Evolutionary conservation across 129 eudicot genomes (phyloP).

Genomic region (Flaveria sonorensis): DNA sequence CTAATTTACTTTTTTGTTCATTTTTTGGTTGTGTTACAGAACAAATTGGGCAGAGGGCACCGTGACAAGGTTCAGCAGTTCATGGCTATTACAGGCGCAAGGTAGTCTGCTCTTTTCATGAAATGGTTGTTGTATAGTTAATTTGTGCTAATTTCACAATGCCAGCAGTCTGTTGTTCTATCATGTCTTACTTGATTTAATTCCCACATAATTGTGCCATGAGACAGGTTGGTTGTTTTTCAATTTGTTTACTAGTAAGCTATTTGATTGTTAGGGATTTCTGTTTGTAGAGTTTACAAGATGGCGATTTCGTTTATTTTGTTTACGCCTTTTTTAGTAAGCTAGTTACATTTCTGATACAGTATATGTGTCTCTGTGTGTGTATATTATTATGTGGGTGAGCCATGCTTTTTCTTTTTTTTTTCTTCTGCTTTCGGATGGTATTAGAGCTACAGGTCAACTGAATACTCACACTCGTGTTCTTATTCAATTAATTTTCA

Average conservation of each 20-base stretch:
- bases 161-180: neutral
- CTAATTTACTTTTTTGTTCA: neutral
- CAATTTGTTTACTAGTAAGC: neutral
- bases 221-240: neutral
- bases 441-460: no score
- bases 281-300: neutral
- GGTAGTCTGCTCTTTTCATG: constrained; percentile 35
- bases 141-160: neutral
- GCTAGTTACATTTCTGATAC: no score
- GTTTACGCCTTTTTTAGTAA: neutral
- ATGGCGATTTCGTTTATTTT: neutral
- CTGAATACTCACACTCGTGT: no score
- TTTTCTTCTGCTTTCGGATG: no score
- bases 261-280: neutral
- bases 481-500: no score
- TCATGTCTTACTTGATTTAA: neutral
- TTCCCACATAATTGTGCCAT: neutral
- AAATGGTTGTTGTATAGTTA: neutral
- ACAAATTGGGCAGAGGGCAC: constrained; percentile 78
- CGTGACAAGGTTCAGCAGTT: constrained; percentile 92
- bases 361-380: neutral
- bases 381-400: neutral
- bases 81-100: constrained; percentile 76
- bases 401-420: neutral
- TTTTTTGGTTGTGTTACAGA: constrained; percentile 41